Evolutionary conservation across 75 land plant species (phyloP).

Genomic region (Sequoiadendron giganteum): DNA sequence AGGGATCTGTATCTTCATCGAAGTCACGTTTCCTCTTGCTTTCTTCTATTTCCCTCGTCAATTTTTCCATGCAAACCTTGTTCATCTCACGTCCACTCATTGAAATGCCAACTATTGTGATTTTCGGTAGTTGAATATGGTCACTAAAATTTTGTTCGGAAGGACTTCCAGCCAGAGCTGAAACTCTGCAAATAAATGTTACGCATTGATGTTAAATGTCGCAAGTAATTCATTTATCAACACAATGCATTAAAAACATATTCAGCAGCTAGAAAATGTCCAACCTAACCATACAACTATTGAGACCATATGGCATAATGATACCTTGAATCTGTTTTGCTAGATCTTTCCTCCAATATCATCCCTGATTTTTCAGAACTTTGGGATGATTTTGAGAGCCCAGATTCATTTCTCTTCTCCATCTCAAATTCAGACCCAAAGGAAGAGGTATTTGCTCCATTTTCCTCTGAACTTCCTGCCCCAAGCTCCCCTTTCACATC

Average conservation of each 20-base stretch:
- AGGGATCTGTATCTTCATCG: conserved; percentile 60
- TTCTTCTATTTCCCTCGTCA: conserved; percentile 64
- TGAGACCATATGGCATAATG: neutral
- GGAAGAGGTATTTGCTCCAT: conserved; percentile 1
- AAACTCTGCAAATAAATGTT: neutral
- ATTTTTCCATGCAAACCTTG: conserved; percentile 57
- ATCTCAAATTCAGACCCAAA: neutral
- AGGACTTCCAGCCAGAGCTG: neutral
- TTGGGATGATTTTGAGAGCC: neutral
- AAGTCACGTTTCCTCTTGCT: conserved; percentile 24
- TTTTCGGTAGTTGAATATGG: conserved; percentile 55
- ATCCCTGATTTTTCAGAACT: neutral
- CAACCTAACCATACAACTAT: neutral
- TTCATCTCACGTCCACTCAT: conserved; percentile 44
- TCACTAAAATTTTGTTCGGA: neutral
- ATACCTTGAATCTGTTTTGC: conserved; percentile 3
- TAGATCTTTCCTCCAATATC: neutral
- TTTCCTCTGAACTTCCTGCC: neutral
- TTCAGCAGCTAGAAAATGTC: neutral
- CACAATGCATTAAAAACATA: neutral
- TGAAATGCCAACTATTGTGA: conserved; percentile 79
- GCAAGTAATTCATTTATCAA: neutral
- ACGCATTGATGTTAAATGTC: neutral
- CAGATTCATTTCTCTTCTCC: neutral
- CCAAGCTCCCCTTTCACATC: conserved; percentile 4